These are phyloP conservation scores for Litsea cubeba DNA, from an alignment of 164 flowering plant species.

Conservation along the genomic window DNA sequence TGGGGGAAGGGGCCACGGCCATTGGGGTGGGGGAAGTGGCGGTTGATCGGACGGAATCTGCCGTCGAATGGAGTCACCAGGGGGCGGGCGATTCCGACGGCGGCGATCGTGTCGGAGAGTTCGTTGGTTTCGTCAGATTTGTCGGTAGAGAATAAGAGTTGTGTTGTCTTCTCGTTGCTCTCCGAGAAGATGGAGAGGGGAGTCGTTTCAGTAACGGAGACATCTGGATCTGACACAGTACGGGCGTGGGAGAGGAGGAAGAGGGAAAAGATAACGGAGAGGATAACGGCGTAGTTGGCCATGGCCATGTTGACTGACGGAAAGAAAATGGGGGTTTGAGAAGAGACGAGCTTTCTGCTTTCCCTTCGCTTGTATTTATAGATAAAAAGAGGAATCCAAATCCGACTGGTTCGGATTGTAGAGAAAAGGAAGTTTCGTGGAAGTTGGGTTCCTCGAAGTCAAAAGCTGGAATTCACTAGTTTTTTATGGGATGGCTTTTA, in stretches of 20 bases:
- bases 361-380: background rate
- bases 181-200: background rate
- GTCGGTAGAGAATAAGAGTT: background rate
- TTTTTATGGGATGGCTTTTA: too few relatives aligned
- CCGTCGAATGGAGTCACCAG: conserved; percentile 1
- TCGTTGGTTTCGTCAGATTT: background rate
- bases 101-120: background rate
- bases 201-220: background rate
- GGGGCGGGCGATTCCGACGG: conserved; percentile 15
- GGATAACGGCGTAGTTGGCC: conserved; percentile 21
- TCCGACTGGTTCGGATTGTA: too few relatives aligned
- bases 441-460: too few relatives aligned
- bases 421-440: too few relatives aligned
- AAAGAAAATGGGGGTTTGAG: background rate
- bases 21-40: conserved; percentile 21
- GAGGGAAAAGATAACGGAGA: conserved; percentile 26
- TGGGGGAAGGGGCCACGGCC: conserved; percentile 10
- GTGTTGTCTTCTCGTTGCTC: background rate
- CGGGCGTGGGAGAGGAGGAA: conserved; percentile 26
- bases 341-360: too few relatives aligned
- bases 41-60: conserved; percentile 40
- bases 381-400: too few relatives aligned
- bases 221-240: conserved; percentile 13
- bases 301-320: conserved; percentile 24
- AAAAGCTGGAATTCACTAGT: too few relatives aligned